Base-by-base conservation (phyloP, 768 basidiomycete genomes). In the Mycena albidolilacea region DNA sequence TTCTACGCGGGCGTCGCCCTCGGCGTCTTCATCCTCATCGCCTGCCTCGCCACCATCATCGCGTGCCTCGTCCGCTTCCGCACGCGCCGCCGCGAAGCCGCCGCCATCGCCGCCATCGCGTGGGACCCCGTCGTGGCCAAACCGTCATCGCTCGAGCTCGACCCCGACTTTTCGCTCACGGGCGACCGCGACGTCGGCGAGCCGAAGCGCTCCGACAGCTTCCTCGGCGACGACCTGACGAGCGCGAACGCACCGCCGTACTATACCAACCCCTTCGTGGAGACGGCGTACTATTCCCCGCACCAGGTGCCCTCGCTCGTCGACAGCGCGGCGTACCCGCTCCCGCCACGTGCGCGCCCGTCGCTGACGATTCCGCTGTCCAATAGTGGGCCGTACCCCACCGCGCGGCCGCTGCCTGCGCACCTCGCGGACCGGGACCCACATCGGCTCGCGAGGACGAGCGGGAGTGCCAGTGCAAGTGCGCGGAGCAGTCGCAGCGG, bases 1-100 rank as follows among this genome's bases (percentile, higher is more conserved):
- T 85, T 89, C 76, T 90, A 90, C 74, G 76, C 89, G 5, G 88
- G 83, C 35, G 83, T 91, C 64, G 81, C 84, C n/a, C 80, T 90
- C 4, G 90, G 87, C 41, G 79, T 80, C 0, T 83, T 91, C 70
- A 82, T 84, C 19, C 82, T 85, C 43, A 72, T 89, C 61, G 86
- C 87, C 7, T 82, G 84, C 64, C 54, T 90, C 43, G 78, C 85
- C 17, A 85, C 88, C 48, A 74, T 90, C n/a, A 76, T 88, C 41
- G 86, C 88, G 0, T 89, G 86, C 85, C 83, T 82, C 71, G 77
- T 90, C 69, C 85, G 89, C 46, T 75, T 85, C 9, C 83, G 85
- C 64, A 69, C 80, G 61, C 82, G 81, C 14, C 81, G 82, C 50
- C 77, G 83, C n/a, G 80, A 81, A 39, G 79, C 81, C 11, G 81